Evolutionary conservation across 2,329 filamentous ascomycete species (phyloP), one percentile per base, ranked within the genome.

Genomic region (Chrysosporium queenslandicum): DNA sequence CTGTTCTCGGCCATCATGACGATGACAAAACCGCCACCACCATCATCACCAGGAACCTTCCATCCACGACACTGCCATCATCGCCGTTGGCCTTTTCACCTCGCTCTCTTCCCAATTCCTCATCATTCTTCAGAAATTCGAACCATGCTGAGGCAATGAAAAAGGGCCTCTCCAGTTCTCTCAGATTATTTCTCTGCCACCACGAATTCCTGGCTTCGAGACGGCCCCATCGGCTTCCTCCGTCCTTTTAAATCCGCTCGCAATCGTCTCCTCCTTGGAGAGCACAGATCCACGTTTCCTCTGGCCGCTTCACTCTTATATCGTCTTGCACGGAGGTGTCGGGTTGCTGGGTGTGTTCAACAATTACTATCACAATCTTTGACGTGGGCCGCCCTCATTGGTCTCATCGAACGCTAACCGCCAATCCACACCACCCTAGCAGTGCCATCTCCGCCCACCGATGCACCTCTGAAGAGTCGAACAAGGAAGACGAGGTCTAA

Each of bases 371-470:
- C 49, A 16, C 42, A 43, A n/a, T 47, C 29, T 48, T 54, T 52
- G 48, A 58, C 54, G 56, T 58, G 56, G 51, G 54, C 52, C 41
- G 23, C 36, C 51, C 54, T 55, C 39, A 58, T 58, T 58, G 56
- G 56, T 53, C 55, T 52, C 36, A 43, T 42, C 50, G 34, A n/a
- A 48, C 49, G 30, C 49, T 52, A 42, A 43, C 43, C 20, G 25
- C 45, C 32, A 29, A 46, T 48, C 43, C 48, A 45, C 53, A 41
- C 40, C 53, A 40, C 48, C 7, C 47, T 46, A 47, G 49, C 45
- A 45, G 32, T 34, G 34, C 49, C 27, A 49, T 52, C 41, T 46
- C 48, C 48, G 39, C 43, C 53, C 45, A 39, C 48, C 23, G 47
- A 34, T 36, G 42, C 34, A 37, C 36, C 41, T 45, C 39, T 29